These are phyloP conservation scores for Coniferiporia weirii DNA, from an alignment of 1,284 basidiomycete species.

Conservation along the genomic window DNA sequence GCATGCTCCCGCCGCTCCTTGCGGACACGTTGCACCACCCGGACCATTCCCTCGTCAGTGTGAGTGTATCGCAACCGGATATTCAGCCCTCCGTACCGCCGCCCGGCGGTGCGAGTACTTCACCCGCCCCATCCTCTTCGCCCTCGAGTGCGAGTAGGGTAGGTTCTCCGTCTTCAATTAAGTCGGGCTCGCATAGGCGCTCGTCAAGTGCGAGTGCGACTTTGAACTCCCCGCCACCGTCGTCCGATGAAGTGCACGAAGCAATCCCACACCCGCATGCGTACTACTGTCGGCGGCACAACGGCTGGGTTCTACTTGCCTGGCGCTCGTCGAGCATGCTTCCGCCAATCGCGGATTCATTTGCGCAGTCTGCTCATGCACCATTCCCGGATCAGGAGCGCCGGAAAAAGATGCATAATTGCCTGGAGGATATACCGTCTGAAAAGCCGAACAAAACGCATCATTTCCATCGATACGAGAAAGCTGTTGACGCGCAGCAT, in stretches of 20 bases:
- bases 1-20: slow-evolving; percentile 60
- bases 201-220: slow-evolving; percentile 22
- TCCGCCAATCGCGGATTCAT: slow-evolving; percentile 56
- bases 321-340: slow-evolving; percentile 58
- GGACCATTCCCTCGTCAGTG: slow-evolving; percentile 63
- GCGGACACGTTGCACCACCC: slow-evolving; percentile 61
- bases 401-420: slow-evolving; percentile 46
- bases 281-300: slow-evolving; percentile 73
- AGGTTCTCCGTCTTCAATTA: slow-evolving; percentile 20
- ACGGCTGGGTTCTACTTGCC: slow-evolving; percentile 70
- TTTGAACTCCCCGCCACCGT: slow-evolving; percentile 35
- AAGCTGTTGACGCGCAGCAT: slow-evolving; percentile 57
- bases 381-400: slow-evolving; percentile 48
- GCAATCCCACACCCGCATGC: slow-evolving; percentile 74
- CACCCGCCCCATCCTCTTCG: slow-evolving; percentile 16
- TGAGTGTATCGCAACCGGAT: slow-evolving; percentile 41
- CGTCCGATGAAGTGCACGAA: slow-evolving; percentile 53
- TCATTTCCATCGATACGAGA: slow-evolving; percentile 70
- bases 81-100: slow-evolving; percentile 17
- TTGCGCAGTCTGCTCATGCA: slow-evolving; percentile 36
- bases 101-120: slow-evolving; percentile 23
- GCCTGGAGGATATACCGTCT: slow-evolving; percentile 43
- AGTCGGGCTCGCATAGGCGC: slow-evolving; percentile 22
- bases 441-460: slow-evolving; percentile 60
- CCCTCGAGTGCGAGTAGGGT: slow-evolving; percentile 12